Evolutionary conservation across 2,329 filamentous ascomycete species (phyloP).

Genomic region (Botrytis fragariae): DNA sequence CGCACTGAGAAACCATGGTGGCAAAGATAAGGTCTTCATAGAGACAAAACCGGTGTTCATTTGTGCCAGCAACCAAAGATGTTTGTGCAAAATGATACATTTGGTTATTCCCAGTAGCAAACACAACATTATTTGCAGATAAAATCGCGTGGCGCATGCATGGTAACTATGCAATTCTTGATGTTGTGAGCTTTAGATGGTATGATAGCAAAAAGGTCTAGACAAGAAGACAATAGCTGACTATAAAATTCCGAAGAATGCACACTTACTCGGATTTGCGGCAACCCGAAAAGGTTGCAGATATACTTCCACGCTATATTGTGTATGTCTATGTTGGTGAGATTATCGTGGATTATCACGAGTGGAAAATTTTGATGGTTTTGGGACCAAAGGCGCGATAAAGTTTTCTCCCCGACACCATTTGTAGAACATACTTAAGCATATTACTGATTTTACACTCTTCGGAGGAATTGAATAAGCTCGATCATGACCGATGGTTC

Average conservation of each 20-base stretch:
- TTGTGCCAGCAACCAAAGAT: not conserved
- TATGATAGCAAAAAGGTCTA: not conserved
- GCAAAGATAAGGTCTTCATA: not conserved
- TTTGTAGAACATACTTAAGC: not conserved
- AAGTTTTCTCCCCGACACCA: not conserved
- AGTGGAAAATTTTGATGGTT: not conserved
- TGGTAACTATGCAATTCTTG: not conserved
- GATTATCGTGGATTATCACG: not conserved
- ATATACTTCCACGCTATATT: no score
- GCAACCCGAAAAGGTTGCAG: not conserved
- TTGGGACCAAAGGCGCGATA: not conserved
- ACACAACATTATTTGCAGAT: conserved; percentile 6
- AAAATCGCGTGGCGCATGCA: conserved; percentile 9
- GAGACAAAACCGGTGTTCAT: not conserved
- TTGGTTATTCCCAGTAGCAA: not conserved
- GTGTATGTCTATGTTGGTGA: not conserved
- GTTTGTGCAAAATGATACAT: not conserved
- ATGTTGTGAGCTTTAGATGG: not conserved
- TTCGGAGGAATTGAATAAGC: not conserved
- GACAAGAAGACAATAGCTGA: not conserved
- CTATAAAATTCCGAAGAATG: not conserved
- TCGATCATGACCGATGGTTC: not conserved
- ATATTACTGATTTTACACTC: not conserved
- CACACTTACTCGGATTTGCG: not conserved
- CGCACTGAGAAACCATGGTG: not conserved